phyloP scores from a whole-genome alignment of 306 rosid species.

The Albizia julibrissin region DNA sequence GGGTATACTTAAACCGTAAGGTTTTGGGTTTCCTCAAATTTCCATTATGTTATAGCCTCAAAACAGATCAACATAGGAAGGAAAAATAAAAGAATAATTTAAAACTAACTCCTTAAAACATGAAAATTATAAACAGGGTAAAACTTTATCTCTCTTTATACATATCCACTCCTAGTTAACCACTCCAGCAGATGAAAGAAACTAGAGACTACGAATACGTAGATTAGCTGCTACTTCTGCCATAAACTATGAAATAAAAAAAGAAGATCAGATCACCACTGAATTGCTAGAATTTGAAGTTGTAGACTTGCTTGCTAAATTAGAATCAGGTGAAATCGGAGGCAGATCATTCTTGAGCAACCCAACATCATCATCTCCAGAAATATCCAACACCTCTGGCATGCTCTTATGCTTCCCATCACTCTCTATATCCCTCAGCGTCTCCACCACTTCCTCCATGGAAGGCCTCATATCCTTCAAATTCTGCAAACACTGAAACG shows the following conservation, averaged over 20 bases:
- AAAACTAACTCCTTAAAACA: conserved; percentile 5
- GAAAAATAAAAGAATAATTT: background rate
- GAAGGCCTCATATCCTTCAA: conserved; percentile 69
- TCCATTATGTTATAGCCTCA: background rate
- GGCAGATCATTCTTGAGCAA: conserved; percentile 49
- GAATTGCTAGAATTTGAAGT: conserved; percentile 58
- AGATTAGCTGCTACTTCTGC: conserved; percentile 10
- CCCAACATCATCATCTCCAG: conserved; percentile 45
- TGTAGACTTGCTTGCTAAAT: conserved; percentile 42
- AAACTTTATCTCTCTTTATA: conserved; percentile 33
- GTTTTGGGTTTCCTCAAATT: background rate
- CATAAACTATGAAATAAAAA: background rate
- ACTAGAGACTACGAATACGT: background rate
- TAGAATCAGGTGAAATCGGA: conserved; percentile 60
- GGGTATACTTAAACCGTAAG: too few relatives aligned
- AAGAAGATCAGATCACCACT: background rate
- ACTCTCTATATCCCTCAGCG: conserved; percentile 52
- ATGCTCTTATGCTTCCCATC: conserved; percentile 37
- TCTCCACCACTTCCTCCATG: conserved; percentile 59
- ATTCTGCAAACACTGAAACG: conserved; percentile 74
- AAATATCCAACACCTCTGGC: conserved; percentile 53
- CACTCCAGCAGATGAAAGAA: conserved; percentile 10
- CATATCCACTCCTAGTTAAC: conserved; percentile 38
- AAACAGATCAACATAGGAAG: background rate
- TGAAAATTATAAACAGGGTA: conserved; percentile 14